Evolutionary conservation across 192 early-diverging fungal genomes (phyloP).

Genomic region (Backusella westeae): DNA sequence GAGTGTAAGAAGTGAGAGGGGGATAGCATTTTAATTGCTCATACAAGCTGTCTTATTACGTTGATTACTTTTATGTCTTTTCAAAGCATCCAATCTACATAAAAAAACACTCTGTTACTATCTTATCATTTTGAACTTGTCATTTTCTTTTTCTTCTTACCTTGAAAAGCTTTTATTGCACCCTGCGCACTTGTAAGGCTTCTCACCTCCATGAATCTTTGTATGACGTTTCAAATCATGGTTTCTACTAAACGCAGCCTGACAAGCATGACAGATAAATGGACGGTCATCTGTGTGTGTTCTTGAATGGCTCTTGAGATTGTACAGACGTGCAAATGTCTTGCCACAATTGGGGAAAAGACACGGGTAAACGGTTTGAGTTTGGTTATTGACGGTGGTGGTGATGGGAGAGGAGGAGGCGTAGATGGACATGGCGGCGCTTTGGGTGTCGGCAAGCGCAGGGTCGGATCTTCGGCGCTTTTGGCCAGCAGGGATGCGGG

Average conservation of each 20-base stretch:
- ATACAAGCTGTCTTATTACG: conserved; percentile 20
- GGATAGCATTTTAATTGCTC: background rate
- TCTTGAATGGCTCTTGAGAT: conserved; percentile 79
- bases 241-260: conserved; percentile 61
- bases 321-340: conserved; percentile 83
- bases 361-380: conserved; percentile 44
- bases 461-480: conserved; percentile 25
- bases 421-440: conserved; percentile 31
- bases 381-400: conserved; percentile 31
- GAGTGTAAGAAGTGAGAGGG: background rate
- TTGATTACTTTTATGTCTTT: conserved; percentile 51
- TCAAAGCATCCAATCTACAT: conserved; percentile 57
- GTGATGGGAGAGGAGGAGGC: conserved; percentile 32
- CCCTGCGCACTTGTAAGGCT: conserved; percentile 71
- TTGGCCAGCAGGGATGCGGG: background rate
- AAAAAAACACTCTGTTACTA: background rate
- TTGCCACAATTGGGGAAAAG: conserved; percentile 77
- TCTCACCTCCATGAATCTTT: conserved; percentile 72
- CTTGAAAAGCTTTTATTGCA: conserved; percentile 76
- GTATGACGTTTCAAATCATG: conserved; percentile 76
- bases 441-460: conserved; percentile 20
- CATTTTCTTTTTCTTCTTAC: conserved; percentile 31
- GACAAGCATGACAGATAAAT: conserved; percentile 50
- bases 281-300: conserved; percentile 79
- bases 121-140: background rate